These are phyloP conservation scores for Penicillium sp. DNA, from an alignment of 2,329 filamentous ascomycete species.

Conservation along the genomic window DNA sequence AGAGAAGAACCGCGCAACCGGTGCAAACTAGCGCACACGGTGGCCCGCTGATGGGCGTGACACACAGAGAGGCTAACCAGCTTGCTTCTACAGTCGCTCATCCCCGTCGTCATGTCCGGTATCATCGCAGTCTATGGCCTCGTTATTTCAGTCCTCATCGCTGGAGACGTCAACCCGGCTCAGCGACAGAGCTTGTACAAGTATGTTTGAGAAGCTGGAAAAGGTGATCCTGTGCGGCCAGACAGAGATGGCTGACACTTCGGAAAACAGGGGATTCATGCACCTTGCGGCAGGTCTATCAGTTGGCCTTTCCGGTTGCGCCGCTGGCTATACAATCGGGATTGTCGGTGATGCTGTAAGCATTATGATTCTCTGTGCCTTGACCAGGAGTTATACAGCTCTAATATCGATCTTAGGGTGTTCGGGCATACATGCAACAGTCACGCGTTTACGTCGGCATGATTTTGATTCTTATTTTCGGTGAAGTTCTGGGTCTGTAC, in stretches of 20 bases:
- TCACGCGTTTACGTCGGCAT: slow-evolving; percentile 96
- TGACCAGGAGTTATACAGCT: slow-evolving; percentile 5
- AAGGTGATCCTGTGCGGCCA: slow-evolving; percentile 20
- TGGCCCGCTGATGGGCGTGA: not conserved
- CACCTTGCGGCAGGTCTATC: slow-evolving; percentile 89
- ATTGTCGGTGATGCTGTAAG: slow-evolving; percentile 87
- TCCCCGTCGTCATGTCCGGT: slow-evolving; percentile 85
- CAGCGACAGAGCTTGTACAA: slow-evolving; percentile 81
- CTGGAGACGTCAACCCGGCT: slow-evolving; percentile 79
- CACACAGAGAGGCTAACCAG: slow-evolving; percentile 27
- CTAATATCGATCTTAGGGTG: slow-evolving; percentile 60
- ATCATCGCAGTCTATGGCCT: slow-evolving; percentile 98
- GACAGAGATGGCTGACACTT: slow-evolving; percentile 29
- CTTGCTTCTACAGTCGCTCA: slow-evolving; percentile 49
- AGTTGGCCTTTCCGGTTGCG: slow-evolving; percentile 89
- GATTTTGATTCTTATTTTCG: slow-evolving; percentile 98
- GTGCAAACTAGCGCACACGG: not conserved
- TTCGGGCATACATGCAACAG: slow-evolving; percentile 95
- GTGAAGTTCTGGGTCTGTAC: slow-evolving; percentile 94
- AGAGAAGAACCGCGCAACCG: not conserved
- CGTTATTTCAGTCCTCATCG: slow-evolving; percentile 95
- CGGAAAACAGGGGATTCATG: slow-evolving; percentile 74
- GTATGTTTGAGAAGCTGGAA: slow-evolving; percentile 55
- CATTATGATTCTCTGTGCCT: slow-evolving; percentile 18
- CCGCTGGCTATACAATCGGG: slow-evolving; percentile 95